These are phyloP conservation scores for Austroboletus niveus DNA, from an alignment of 1,284 basidiomycete genomes.

Conservation along the genomic window DNA sequence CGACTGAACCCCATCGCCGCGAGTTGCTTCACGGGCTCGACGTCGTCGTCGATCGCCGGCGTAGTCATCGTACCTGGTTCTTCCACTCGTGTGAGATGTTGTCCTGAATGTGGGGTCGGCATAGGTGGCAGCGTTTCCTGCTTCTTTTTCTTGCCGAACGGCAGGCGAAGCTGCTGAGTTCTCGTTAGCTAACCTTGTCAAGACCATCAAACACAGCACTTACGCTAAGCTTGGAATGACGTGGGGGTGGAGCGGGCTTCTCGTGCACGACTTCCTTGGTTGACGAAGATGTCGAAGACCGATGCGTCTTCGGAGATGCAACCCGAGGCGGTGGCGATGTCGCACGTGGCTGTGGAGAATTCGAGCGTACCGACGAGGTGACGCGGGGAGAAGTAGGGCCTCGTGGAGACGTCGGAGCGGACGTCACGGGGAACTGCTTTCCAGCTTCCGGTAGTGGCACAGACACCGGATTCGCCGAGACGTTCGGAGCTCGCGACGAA, in stretches of 20 bases:
- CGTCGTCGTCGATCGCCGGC: constrained; percentile 69
- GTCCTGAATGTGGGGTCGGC: constrained; percentile 40
- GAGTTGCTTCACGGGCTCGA: constrained; percentile 74
- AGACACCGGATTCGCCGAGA: constrained; percentile 27
- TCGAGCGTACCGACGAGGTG: constrained; percentile 30
- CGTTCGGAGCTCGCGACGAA: constrained; percentile 26
- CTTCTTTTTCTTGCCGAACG: constrained; percentile 75
- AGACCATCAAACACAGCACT: constrained; percentile 31
- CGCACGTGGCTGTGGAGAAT: constrained; percentile 46
- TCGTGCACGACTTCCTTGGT: constrained; percentile 48
- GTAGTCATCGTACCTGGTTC: constrained; percentile 41
- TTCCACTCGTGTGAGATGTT: constrained; percentile 45
- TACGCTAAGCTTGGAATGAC: constrained; percentile 74
- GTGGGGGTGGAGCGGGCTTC: constrained; percentile 48
- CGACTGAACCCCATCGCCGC: constrained; percentile 83
- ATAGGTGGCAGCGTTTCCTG: constrained; percentile 51
- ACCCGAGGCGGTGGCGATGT: constrained; percentile 51
- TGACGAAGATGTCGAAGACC: constrained; percentile 54
- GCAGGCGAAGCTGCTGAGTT: constrained; percentile 61
- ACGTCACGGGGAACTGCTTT: constrained; percentile 26
- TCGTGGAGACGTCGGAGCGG: constrained; percentile 37
- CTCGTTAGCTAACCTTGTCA: constrained; percentile 11
- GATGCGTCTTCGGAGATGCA: constrained; percentile 51
- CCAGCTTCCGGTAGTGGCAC: constrained; percentile 25
- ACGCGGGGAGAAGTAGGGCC: constrained; percentile 36